A percentile compares a stretch with the other conserved stretches of the same genome.
Conservation (phyloP, 116 monocot genomes). For the Dioscorea cayenensis region DNA sequence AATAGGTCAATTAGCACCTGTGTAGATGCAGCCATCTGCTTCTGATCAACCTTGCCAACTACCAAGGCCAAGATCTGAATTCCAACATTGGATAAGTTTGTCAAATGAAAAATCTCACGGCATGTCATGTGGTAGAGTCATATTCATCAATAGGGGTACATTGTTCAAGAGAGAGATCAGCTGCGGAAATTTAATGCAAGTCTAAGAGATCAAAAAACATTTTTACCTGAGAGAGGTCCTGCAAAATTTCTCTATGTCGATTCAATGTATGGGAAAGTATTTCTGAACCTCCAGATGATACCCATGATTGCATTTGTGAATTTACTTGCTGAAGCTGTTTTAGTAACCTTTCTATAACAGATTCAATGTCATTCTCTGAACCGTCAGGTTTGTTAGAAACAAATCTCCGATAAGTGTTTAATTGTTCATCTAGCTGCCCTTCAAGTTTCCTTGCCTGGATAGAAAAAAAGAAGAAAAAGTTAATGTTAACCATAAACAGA, state of each 20-base stretch:
- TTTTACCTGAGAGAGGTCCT: conserved; percentile 86
- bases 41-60: no score
- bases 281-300: conserved; percentile 87
- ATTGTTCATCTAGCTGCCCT: conserved; percentile 77
- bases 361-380: conserved; percentile 71
- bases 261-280: conserved; percentile 90
- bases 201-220: neutral
- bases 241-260: conserved; percentile 79
- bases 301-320: conserved; percentile 89
- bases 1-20: neutral
- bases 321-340: conserved; percentile 94
- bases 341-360: conserved; percentile 66
- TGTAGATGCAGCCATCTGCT: neutral
- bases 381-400: conserved; percentile 55
- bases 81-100: no score
- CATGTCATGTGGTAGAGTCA: no score
- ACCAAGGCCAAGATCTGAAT: no score
- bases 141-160: no score
- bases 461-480: neutral
- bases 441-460: conserved; percentile 82
- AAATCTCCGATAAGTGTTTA: conserved; percentile 72
- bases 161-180: no score
- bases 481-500: neutral
- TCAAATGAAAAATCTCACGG: no score
- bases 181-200: no score